These are phyloP conservation scores for Chalciporus piperatus DNA, from an alignment of 768 basidiomycete genomes.

Conservation along the genomic window DNA sequence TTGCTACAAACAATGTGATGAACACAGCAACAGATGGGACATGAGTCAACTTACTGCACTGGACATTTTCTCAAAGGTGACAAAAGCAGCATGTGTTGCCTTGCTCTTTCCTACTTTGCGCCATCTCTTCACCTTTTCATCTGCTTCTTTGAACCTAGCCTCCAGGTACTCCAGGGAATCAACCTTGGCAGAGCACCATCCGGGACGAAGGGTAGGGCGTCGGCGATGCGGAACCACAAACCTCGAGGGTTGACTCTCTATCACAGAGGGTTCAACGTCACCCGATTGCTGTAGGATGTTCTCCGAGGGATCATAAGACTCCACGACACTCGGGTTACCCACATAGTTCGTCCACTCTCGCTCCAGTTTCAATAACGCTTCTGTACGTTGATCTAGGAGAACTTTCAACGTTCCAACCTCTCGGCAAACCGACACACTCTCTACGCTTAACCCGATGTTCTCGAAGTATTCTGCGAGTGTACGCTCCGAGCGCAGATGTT, in stretches of 20 bases:
- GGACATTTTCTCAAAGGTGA: constrained; percentile 96
- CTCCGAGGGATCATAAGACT: constrained; percentile 73
- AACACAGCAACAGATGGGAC: background rate
- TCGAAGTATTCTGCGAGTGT: constrained; percentile 93
- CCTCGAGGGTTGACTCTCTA: constrained; percentile 52
- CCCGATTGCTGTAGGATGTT: constrained; percentile 45
- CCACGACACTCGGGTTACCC: constrained; percentile 88
- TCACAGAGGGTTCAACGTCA: constrained; percentile 49
- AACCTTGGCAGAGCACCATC: constrained; percentile 73
- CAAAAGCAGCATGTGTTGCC: constrained; percentile 84
- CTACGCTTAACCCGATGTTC: constrained; percentile 79
- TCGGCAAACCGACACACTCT: constrained; percentile 87
- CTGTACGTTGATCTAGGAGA: constrained; percentile 76
- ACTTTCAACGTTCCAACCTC: constrained; percentile 72
- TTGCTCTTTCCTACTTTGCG: constrained; percentile 72
- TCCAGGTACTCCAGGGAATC: constrained; percentile 92
- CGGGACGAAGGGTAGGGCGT: constrained; percentile 72
- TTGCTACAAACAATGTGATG: constrained; percentile 52
- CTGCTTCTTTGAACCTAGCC: constrained; percentile 70
- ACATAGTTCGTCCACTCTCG: constrained; percentile 86
- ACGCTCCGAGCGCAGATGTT: constrained; percentile 81
- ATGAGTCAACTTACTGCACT: constrained; percentile 56
- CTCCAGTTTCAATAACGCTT: constrained; percentile 78
- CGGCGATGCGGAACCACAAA: constrained; percentile 72
- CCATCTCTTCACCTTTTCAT: constrained; percentile 77